Percentiles rank a stretch among this genome's conserved stretches.
Evolutionary conservation across 2,329 filamentous ascomycete genomes (phyloP).

Genomic region (Camptophora hylomeconis): DNA sequence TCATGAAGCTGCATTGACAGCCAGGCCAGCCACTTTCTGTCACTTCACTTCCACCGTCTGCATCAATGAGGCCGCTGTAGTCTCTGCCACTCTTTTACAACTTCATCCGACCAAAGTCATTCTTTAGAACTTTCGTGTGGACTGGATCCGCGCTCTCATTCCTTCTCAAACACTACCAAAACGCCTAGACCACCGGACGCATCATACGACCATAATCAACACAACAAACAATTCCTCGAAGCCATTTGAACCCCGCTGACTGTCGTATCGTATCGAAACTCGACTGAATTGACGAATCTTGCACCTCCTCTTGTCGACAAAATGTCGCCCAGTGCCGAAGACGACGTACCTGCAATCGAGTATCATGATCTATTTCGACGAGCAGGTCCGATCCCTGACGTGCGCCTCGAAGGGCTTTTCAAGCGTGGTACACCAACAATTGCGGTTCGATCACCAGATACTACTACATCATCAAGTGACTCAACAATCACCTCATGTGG

Average conservation of each 20-base stretch:
- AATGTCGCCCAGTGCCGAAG: constrained; percentile 1
- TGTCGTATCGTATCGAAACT: constrained; percentile 4
- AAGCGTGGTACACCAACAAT: constrained; percentile 8
- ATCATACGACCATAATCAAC: constrained; percentile 6
- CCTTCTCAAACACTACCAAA: constrained; percentile 7
- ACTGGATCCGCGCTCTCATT: constrained; percentile 10
- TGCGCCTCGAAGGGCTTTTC: constrained; percentile 11
- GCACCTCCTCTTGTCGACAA: not conserved
- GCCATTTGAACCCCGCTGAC: constrained; percentile 5
- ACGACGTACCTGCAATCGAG: constrained; percentile 12
- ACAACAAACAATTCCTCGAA: constrained; percentile 2
- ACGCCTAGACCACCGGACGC: constrained; percentile 5
- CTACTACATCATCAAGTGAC: constrained; percentile 3
- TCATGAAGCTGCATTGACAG: too few relatives aligned
- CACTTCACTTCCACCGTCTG: too few relatives aligned
- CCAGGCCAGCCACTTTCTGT: too few relatives aligned
- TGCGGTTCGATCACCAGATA: constrained; percentile 7
- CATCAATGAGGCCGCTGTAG: constrained; percentile 3
- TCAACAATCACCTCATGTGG: constrained; percentile 8
- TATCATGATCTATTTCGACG: constrained; percentile 10
- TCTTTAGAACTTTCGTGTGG: constrained; percentile 13
- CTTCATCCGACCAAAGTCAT: constrained; percentile 13
- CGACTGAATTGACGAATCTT: constrained; percentile 1
- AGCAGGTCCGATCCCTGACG: constrained; percentile 15
- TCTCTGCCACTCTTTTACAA: constrained; percentile 14